phyloP scores from a whole-genome alignment of 192 early-diverging fungal genomes.

The Pilaira anomala region DNA sequence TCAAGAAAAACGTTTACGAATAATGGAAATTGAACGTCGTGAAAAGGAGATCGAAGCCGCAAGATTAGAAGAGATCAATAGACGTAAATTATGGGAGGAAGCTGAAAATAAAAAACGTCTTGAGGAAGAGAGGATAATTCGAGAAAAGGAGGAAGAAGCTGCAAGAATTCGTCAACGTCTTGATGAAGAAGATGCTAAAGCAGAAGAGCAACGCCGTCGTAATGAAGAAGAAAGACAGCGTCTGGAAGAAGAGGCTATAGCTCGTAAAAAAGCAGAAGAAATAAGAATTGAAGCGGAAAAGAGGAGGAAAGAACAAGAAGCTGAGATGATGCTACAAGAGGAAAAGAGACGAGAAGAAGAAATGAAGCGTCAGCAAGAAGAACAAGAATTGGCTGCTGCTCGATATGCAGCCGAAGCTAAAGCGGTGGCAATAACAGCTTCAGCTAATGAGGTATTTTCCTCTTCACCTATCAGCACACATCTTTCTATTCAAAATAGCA shows the following conservation, averaged over 20 bases:
- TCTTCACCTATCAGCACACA: not conserved
- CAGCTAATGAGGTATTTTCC: not conserved
- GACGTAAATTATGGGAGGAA: slow-evolving; percentile 25
- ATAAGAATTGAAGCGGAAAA: not conserved
- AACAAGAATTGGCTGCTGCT: too few species aligned
- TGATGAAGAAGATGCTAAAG: slow-evolving; percentile 1
- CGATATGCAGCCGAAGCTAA: not conserved
- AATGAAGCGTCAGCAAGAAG: not conserved
- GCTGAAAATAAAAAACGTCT: slow-evolving; percentile 3
- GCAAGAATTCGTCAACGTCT: not conserved
- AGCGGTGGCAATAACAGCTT: not conserved
- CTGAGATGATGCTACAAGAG: not conserved
- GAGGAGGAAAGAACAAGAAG: slow-evolving; percentile 4
- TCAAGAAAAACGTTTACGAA: slow-evolving; percentile 23
- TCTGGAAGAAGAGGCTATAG: not conserved
- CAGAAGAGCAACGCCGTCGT: not conserved
- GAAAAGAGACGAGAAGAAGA: not conserved
- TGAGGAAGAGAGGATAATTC: slow-evolving; percentile 16
- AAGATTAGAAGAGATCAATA: slow-evolving; percentile 9
- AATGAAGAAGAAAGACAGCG: slow-evolving; percentile 8
- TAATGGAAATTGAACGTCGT: slow-evolving; percentile 18
- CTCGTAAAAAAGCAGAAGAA: not conserved
- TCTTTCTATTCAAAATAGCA: slow-evolving; percentile 1
- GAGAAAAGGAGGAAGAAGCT: slow-evolving; percentile 6
- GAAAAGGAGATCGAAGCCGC: slow-evolving; percentile 29